These are phyloP conservation scores for Botrytis pseudocinerea DNA, from an alignment of 2,329 filamentous ascomycete species.

Conservation along the genomic window DNA sequence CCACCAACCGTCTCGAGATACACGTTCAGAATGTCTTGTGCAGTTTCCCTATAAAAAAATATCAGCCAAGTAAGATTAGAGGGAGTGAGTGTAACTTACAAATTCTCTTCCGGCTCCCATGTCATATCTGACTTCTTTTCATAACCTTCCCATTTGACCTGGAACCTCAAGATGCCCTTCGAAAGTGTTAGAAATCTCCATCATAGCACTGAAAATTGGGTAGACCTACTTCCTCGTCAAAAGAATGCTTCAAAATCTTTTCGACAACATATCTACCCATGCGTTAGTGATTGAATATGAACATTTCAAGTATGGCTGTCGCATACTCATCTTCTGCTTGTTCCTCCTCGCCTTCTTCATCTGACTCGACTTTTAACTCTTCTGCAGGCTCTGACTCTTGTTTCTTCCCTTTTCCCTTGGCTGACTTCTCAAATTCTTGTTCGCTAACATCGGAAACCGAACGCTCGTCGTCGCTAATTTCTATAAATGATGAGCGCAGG, in stretches of 20 bases:
- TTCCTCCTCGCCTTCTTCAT: slow-evolving; percentile 42
- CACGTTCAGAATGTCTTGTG: slow-evolving; percentile 59
- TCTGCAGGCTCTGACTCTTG: slow-evolving; percentile 32
- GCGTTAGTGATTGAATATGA: slow-evolving; percentile 32
- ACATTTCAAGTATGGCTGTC: slow-evolving; percentile 25
- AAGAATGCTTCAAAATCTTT: slow-evolving; percentile 66
- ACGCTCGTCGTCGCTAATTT: slow-evolving; percentile 39
- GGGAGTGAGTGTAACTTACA: slow-evolving; percentile 47
- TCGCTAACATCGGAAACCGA: slow-evolving; percentile 43
- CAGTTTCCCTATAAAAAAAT: slow-evolving; percentile 51
- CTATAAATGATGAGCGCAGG: slow-evolving; percentile 33
- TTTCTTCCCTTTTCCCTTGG: slow-evolving; percentile 25
- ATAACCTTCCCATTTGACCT: slow-evolving; percentile 82
- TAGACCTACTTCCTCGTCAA: slow-evolving; percentile 54
- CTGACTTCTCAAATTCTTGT: slow-evolving; percentile 5
- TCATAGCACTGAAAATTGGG: neutral
- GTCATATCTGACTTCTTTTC: slow-evolving; percentile 69
- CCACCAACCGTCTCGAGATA: slow-evolving; percentile 68
- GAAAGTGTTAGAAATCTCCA: slow-evolving; percentile 19
- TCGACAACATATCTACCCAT: slow-evolving; percentile 68
- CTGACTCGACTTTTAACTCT: slow-evolving; percentile 34
- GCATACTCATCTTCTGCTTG: slow-evolving; percentile 47
- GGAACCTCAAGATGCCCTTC: slow-evolving; percentile 55
- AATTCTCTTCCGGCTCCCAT: slow-evolving; percentile 76
- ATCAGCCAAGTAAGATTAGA: slow-evolving; percentile 24